These are phyloP conservation scores for Tolypocladium pustulatum DNA, from an alignment of 2,329 filamentous ascomycete species.

Conservation along the genomic window DNA sequence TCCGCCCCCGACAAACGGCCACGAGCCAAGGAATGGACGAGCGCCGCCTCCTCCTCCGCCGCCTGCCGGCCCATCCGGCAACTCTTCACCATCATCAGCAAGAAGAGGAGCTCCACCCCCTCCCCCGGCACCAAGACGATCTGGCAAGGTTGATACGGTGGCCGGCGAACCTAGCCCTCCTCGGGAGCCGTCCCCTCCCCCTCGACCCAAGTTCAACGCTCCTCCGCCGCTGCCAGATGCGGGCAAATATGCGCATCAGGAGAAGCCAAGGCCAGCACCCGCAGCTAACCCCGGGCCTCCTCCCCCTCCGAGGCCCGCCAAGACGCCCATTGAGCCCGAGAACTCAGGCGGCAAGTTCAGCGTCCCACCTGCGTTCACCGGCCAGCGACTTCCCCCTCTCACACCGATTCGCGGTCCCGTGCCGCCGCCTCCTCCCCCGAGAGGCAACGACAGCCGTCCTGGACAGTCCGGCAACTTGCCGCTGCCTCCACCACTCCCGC, in stretches of 20 bases:
- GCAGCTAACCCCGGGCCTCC: constrained; percentile 19
- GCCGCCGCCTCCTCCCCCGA: constrained; percentile 58
- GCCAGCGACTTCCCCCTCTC: constrained; percentile 62
- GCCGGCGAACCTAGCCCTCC: constrained; percentile 61
- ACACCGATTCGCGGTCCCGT: constrained; percentile 61
- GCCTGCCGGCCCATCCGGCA: constrained; percentile 5
- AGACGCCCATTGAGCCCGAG: constrained; percentile 56
- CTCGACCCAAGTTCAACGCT: constrained; percentile 64
- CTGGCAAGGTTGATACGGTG: constrained; percentile 46
- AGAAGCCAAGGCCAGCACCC: constrained; percentile 16
- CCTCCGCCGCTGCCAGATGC: constrained; percentile 85
- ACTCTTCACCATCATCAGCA: constrained; percentile 3
- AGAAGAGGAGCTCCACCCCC: constrained; percentile 18
- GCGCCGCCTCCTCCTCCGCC: constrained; percentile 23
- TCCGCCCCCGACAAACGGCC: constrained; percentile 20
- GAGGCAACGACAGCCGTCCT: constrained; percentile 18
- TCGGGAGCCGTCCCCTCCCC: constrained; percentile 48
- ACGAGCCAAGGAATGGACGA: constrained; percentile 17
- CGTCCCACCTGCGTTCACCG: constrained; percentile 71
- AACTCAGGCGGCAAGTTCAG: constrained; percentile 50
- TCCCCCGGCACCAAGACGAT: constrained; percentile 44
- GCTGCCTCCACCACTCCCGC: constrained; percentile 33
- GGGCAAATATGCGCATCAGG: constrained; percentile 66
- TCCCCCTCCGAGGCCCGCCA: constrained; percentile 42
- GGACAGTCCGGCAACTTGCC: constrained; percentile 13